Evolutionary conservation across 192 early-diverging fungal species (phyloP).

Genomic region (Neocallimastix lanati): DNA sequence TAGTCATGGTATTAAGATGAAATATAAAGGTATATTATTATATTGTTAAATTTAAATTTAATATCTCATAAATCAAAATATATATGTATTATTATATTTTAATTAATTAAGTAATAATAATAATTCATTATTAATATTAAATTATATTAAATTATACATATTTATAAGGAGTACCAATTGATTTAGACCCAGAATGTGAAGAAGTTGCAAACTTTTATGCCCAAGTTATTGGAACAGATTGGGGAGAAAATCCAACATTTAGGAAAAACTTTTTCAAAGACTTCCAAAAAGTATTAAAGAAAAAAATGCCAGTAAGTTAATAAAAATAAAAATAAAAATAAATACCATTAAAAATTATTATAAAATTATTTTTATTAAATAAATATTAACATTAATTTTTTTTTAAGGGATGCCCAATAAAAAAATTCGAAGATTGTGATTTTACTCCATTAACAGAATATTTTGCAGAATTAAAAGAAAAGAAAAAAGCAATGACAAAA

Average conservation of each 20-base stretch:
- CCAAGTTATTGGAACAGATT: conserved; percentile 65
- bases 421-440: conserved; percentile 66
- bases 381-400: too few relatives aligned
- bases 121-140: too few relatives aligned
- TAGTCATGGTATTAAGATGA: conserved; percentile 74
- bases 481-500: conserved; percentile 68
- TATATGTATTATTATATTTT: too few relatives aligned
- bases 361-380: too few relatives aligned
- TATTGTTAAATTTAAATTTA: too few relatives aligned
- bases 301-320: conserved; percentile 26
- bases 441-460: conserved; percentile 71
- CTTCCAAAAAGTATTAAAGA: conserved; percentile 47
- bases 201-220: conserved; percentile 94
- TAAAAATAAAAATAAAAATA: too few relatives aligned
- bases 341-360: too few relatives aligned
- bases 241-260: conserved; percentile 66
- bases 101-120: too few relatives aligned
- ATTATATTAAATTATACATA: too few relatives aligned
- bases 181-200: conserved; percentile 58
- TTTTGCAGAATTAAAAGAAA: conserved; percentile 53
- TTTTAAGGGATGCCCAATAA: conserved; percentile 41
- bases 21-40: conserved; percentile 54
- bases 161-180: conserved; percentile 18
- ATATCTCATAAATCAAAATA: too few relatives aligned
- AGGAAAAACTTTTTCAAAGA: conserved; percentile 85